Percentiles rank a stretch among this genome's conserved stretches.
phyloP scores from a whole-genome alignment of 352 stramenopile genomes.

The Thraustotheca clavata region DNA sequence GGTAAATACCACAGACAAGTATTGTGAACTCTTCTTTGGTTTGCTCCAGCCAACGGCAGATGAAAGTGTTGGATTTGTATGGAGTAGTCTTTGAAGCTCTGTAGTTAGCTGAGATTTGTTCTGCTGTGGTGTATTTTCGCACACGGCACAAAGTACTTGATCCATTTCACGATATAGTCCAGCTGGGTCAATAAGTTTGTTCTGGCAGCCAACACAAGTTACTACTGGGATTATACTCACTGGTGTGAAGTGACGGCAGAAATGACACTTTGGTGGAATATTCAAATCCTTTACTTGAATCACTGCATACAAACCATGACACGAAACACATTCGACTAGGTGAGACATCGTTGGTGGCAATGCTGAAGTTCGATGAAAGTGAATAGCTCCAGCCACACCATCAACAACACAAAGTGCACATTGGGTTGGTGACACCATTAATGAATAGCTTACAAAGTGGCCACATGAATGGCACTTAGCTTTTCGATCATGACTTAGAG shows the following conservation, averaged over 20 bases:
- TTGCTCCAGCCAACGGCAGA: neutral
- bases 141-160: neutral
- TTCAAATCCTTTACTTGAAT: neutral
- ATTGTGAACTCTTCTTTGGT: neutral
- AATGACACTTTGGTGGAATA: slow-evolving; percentile 11
- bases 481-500: neutral
- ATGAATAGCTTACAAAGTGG: slow-evolving; percentile 6
- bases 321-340: slow-evolving; percentile 4
- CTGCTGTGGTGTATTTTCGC: neutral
- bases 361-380: neutral
- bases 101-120: neutral
- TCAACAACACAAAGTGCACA: slow-evolving; percentile 9
- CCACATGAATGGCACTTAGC: slow-evolving; percentile 1
- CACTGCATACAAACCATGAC: slow-evolving; percentile 13
- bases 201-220: neutral
- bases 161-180: slow-evolving; percentile 9
- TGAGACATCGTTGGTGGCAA: neutral
- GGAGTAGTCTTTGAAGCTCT: neutral
- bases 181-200: slow-evolving; percentile 8
- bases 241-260: neutral
- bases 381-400: neutral
- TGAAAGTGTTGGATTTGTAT: neutral
- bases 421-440: slow-evolving; percentile 4
- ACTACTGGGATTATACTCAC: neutral
- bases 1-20: neutral